Evolutionary conservation across 1,284 basidiomycete genomes (phyloP), one percentile per base, ranked within the genome.

Genomic region (Sporisorium exsertum): DNA sequence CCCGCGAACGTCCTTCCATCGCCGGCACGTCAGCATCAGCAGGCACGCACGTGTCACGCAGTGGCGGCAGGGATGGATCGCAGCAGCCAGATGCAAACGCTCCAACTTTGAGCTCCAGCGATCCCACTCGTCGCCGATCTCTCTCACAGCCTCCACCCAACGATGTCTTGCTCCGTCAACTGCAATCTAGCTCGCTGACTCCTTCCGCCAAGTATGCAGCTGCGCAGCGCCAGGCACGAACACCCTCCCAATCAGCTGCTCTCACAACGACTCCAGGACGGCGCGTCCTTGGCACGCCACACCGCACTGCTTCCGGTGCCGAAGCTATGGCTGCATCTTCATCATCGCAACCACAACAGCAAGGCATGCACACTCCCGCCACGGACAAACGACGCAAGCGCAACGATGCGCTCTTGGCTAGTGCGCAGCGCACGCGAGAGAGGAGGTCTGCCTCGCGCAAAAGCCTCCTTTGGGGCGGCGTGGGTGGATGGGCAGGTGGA

Each of bases 401-500:
- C 63, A 69, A 77, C 51, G 71, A 77, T 43, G 64, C 67, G 15
- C 60, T 77, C 9, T 35, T 77, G 5, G 75, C 75, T 5, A 64
- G 60, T 43, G 75, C 75, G 5, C 74, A 77, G 32, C 58, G 70
- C 12, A 64, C 74, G 0, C 54, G 70, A 3, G 74, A 72, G 50
- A 49, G 63, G 24, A 57, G 64, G 8, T 43, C 51, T 15, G 53
- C 68, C 1, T 57, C 68, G 6, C 59, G 71, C 45, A 72, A 73
- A 40, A 73, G 70, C 32, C 29, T 72, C 22, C 64, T 66, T 22
- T 77, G 75, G 75, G 72, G 72, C 15, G 75, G 75, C 12, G 47
- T 78, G 16, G 72, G 68, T 26, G 72, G 72, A 20, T 78, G 77
- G 77, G 77, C 66, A 4, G 72, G 72, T 18, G 77, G 77, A 33